Percentiles rank a stretch among this genome's conserved stretches.
These are phyloP conservation scores for Boechera stricta DNA, from an alignment of 345 rosid species.

Conservation along the genomic window DNA sequence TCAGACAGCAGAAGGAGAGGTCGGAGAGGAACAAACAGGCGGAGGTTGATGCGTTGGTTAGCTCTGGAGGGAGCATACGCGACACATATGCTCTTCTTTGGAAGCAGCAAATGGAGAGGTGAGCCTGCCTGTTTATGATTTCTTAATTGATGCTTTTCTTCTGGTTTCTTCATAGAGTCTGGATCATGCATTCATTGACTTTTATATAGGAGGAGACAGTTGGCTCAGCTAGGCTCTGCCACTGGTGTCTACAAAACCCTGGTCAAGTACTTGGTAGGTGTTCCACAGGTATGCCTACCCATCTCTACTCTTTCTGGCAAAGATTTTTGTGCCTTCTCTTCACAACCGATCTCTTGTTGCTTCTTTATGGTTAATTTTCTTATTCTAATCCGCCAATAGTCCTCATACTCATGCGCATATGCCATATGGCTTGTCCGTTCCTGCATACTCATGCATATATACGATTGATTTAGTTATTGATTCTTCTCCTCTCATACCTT, in stretches of 20 bases:
- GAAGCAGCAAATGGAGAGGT: conserved; percentile 99
- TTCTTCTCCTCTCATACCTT: conserved; percentile 26
- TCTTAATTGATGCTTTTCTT: conserved; percentile 1
- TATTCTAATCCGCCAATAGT: background rate
- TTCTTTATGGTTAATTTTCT: background rate
- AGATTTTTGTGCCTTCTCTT: background rate
- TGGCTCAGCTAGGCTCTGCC: conserved; percentile 96
- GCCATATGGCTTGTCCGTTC: conserved; percentile 10
- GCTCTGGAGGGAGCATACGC: conserved; percentile 80
- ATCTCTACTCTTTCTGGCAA: conserved; percentile 9
- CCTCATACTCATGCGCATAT: background rate
- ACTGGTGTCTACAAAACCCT: conserved; percentile 98
- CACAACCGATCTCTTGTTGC: background rate
- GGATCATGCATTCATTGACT: conserved; percentile 31
- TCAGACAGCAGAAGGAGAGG: conserved; percentile 87
- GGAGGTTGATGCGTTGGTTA: conserved; percentile 80
- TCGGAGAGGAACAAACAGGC: conserved; percentile 99
- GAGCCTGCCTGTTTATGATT: conserved; percentile 35
- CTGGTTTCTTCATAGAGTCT: conserved; percentile 6
- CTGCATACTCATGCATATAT: conserved; percentile 26
- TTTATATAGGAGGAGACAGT: conserved; percentile 78
- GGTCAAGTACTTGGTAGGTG: conserved; percentile 97
- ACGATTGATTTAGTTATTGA: conserved; percentile 10
- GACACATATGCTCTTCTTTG: conserved; percentile 85
- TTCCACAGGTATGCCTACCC: conserved; percentile 81